Evolutionary conservation across 2,329 filamentous ascomycete genomes (phyloP), one percentile per base, ranked within the genome.

Genomic region (Diaporthe citrichinensis): DNA sequence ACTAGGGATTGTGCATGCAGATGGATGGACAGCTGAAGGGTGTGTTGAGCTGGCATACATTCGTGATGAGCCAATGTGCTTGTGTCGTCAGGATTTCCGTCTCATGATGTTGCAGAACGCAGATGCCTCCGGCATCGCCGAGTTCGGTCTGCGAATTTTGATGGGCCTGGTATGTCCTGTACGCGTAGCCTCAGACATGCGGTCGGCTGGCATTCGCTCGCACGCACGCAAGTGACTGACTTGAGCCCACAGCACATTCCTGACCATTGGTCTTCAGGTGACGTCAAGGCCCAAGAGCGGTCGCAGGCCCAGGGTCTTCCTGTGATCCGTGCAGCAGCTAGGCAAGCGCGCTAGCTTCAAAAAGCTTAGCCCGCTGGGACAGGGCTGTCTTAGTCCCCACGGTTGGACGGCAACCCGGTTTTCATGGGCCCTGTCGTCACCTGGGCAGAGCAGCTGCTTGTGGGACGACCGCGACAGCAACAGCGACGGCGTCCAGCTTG

Each of bases 231-330:
- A 59, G 34, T 23, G 62, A 68, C 62, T 68, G 62, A 68, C 62
- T 62, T 44, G 46, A 44, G 41, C 41, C 53, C 71, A 62, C 57
- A 36, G 36, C n/a, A 53, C 44, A 36, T 62, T 46, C 67, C 51
- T 25, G n/a, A 44, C 41, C 20, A 49, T 69, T 72, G 25, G 34
- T 34, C 17, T 46, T 53, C 58, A 3, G 20, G 51, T 73, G 71
- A 73, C 71, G 71, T 73, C 71, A 73, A 55, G n/a, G 31, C 46
- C 34, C n/a, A 20, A 15, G n/a, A 55, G n/a, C 71, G 71, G 59
- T 62, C 46, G 46, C 17, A 14, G 31, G 44, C 62, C 41, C 62
- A 61, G 55, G 34, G 46, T 65, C 58, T n/a, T 17, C 49, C n/a
- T 49, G 46, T n/a, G 71, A 55, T 55, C 58, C 39, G 71, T 73